Conservation (phyloP, 2,329 filamentous ascomycete species). For the Epichloe sylvatica region DNA sequence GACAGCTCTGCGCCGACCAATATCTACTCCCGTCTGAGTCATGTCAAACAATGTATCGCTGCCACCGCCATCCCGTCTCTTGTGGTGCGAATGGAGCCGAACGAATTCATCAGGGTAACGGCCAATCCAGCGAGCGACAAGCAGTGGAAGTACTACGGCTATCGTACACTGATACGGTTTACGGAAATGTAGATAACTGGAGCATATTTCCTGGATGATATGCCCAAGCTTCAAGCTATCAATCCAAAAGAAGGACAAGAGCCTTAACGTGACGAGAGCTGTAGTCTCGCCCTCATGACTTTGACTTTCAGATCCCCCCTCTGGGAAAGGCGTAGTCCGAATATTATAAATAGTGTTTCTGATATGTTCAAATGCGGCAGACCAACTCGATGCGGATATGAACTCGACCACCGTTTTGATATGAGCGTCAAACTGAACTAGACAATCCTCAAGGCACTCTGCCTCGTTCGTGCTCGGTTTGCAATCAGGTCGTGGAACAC, state of each 20-base stretch:
- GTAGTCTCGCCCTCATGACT: conserved; percentile 37
- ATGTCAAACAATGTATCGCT: conserved; percentile 59
- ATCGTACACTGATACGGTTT: conserved; percentile 50
- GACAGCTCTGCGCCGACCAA: conserved; percentile 37
- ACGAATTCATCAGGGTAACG: conserved; percentile 52
- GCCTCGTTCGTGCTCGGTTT: conserved; percentile 9
- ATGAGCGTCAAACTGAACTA: conserved; percentile 37
- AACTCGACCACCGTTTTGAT: conserved; percentile 48
- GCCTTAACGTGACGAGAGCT: conserved; percentile 40
- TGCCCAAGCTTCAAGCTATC: conserved; percentile 46
- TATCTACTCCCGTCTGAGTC: conserved; percentile 47
- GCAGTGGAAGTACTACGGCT: conserved; percentile 45
- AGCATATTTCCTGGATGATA: conserved; percentile 52
- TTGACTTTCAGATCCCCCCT: conserved; percentile 21
- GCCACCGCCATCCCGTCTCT: conserved; percentile 48
- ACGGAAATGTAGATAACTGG: conserved; percentile 52
- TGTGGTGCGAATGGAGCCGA: conserved; percentile 44
- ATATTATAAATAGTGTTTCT: conserved; percentile 37
- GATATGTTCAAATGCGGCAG: conserved; percentile 43
- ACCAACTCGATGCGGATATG: conserved; percentile 51
- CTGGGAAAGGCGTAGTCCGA: conserved; percentile 28
- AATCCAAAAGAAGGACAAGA: conserved; percentile 51
- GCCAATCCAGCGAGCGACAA: conserved; percentile 53
- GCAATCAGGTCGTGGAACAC: conserved; percentile 19
- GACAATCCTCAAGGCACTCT: conserved; percentile 20